Percentiles rank a stretch among this genome's conserved stretches.
Conservation (phyloP, 768 basidiomycete genomes). For the Rhizopogon salebrosus region DNA sequence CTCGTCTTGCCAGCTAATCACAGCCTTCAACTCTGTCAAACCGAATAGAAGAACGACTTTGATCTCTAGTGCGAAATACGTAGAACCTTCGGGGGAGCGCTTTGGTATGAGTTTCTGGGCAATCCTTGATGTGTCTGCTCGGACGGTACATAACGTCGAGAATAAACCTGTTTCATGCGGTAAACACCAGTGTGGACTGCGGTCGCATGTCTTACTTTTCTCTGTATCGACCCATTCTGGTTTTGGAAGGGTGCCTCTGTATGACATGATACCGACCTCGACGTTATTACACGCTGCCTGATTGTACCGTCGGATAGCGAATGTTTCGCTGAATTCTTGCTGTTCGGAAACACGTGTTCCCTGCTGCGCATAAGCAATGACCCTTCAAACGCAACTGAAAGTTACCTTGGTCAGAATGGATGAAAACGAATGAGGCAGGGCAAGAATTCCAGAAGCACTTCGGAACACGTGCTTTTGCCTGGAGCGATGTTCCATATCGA, state of each 20-base stretch:
- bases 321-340: conserved; percentile 38
- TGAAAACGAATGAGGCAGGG: conserved; percentile 37
- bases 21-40: conserved; percentile 47
- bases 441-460: conserved; percentile 32
- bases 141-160: conserved; percentile 30
- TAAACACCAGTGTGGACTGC: background rate
- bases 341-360: conserved; percentile 40
- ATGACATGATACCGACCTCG: conserved; percentile 23
- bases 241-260: conserved; percentile 21
- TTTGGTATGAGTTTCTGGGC: conserved; percentile 18
- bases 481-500: conserved; percentile 35
- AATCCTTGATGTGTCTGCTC: conserved; percentile 27
- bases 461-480: conserved; percentile 28
- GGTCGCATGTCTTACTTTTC: conserved; percentile 15
- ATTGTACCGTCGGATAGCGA: conserved; percentile 24
- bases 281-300: conserved; percentile 17
- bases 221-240: conserved; percentile 32
- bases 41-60: conserved; percentile 45
- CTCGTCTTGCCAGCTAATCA: conserved; percentile 46
- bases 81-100: conserved; percentile 16
- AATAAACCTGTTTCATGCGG: conserved; percentile 21
- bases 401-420: conserved; percentile 38
- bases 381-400: background rate
- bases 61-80: conserved; percentile 24
- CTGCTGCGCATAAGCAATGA: conserved; percentile 15